phyloP scores from a whole-genome alignment of 331 rosid genomes.

The Telfairia occidentalis region DNA sequence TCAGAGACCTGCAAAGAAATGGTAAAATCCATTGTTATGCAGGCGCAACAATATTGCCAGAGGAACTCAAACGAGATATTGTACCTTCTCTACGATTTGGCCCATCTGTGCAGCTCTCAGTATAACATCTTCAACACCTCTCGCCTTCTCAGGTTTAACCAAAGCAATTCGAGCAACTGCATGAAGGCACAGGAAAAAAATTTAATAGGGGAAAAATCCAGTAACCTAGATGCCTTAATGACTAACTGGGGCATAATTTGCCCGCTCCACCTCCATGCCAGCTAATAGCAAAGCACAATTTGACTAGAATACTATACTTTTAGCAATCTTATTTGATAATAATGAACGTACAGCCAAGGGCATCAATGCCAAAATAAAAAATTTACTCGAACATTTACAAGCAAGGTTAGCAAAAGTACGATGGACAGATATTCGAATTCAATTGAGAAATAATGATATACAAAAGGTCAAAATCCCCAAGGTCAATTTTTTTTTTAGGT shows the following conservation, averaged over 20 bases:
- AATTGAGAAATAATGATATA: neutral
- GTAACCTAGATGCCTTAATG: neutral
- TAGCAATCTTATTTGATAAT: neutral
- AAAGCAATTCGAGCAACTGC: constrained; percentile 94
- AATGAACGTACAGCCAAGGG: neutral
- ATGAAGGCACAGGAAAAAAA: constrained; percentile 15
- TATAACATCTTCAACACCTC: constrained; percentile 93
- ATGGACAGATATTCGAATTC: neutral
- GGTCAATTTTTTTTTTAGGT: neutral
- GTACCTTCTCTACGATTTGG: constrained; percentile 77
- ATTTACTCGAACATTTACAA: neutral
- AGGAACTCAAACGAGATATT: neutral
- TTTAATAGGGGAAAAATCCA: neutral
- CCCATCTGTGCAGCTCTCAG: constrained; percentile 92
- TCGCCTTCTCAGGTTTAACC: constrained; percentile 98
- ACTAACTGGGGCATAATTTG: neutral
- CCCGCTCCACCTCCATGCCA: neutral
- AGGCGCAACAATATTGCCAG: neutral
- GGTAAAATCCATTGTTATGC: neutral
- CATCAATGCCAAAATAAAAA: neutral
- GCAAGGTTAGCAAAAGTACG: neutral
- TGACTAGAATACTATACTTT: neutral
- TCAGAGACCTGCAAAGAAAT: constrained; percentile 64
- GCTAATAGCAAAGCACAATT: neutral
- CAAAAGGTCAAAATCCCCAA: too few relatives aligned